phyloP scores from a whole-genome alignment of 108 stramenopile species.

The Chaetoceros muelleri region DNA sequence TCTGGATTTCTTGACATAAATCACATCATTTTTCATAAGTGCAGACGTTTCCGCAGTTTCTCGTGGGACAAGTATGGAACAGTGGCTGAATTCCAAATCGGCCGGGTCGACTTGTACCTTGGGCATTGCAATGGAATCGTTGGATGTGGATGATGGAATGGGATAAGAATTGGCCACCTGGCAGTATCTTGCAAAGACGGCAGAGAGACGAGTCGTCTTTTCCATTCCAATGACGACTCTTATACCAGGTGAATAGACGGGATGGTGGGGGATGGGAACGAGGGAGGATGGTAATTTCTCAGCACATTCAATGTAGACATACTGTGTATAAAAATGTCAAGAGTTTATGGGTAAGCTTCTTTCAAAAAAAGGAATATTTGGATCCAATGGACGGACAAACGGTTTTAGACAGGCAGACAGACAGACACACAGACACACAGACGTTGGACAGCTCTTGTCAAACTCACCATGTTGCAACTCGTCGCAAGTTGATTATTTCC shows the following conservation, averaged over 20 bases:
- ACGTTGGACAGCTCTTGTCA: slow-evolving; percentile 10
- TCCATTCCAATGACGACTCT: slow-evolving; percentile 62
- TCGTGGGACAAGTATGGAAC: slow-evolving; percentile 27
- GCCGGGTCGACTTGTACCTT: slow-evolving; percentile 10
- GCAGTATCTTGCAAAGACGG: slow-evolving; percentile 55
- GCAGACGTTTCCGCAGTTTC: slow-evolving; percentile 66
- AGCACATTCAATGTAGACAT: slow-evolving; percentile 36
- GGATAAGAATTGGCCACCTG: slow-evolving; percentile 46
- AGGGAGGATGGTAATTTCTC: slow-evolving; percentile 22
- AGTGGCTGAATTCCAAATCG: slow-evolving; percentile 71
- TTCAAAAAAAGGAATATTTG: slow-evolving; percentile 2
- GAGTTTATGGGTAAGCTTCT: not conserved
- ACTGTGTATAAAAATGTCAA: slow-evolving; percentile 8
- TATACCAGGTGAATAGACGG: slow-evolving; percentile 42
- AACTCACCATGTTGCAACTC: slow-evolving; percentile 3
- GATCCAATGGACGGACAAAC: not conserved
- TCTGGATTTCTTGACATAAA: slow-evolving; percentile 39
- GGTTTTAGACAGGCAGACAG: slow-evolving; percentile 2
- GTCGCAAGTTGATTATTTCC: slow-evolving; percentile 12
- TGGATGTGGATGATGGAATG: not conserved
- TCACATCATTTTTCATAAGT: slow-evolving; percentile 79
- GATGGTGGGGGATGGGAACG: slow-evolving; percentile 39
- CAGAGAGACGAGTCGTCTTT: slow-evolving; percentile 48
- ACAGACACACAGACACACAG: not conserved
- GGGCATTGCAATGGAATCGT: not conserved